Base-by-base conservation (phyloP, 495 filamentous ascomycete genomes). In the Penicillium daleae region DNA sequence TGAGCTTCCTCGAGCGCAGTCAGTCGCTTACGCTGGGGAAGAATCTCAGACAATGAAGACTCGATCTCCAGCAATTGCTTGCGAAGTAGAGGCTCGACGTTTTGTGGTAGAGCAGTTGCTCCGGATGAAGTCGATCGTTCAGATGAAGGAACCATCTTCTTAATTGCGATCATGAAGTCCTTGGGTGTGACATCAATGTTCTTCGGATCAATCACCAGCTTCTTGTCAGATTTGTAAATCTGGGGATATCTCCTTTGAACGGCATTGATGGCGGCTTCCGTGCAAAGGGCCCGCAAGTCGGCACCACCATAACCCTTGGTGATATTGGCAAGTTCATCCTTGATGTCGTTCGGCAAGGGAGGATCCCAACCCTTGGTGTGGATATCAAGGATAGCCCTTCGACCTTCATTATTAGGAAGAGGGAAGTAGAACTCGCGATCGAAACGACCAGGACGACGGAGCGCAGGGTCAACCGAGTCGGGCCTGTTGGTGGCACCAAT, bases 371-470 rank as follows among this genome's bases (percentile, higher is more conserved):
- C 91, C 66, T 90, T 91, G 33, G 95, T 98, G 72, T 99, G 92
- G 59, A 99, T 99, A 57, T 97, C 91, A 56, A 99, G 83, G 67
- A 99, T 97, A 29, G 88, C 80, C 61, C 89, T 88, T 48, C 95
- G 84, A 10, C 84, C 94, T 42, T 91, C 86, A 0, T 85, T 76
- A 71, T 92, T 90, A 0, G 95, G 95, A 31, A 99, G 81, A 1
- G 95, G 92, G 67, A 99, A 99, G 77, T 97, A 97, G 70, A 99
- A 99, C 75, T 99, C 95, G 68, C 95, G 83, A 70, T 99, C 95
- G 70, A 99, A 99, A 52, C 95, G 89, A 52, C 95, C 95, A 72
- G 96, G 97, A 65, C 95, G 93, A 71, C 95, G 92, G 62, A 99
- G 90, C 60, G 95, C 95, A 66, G 95, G 95, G 69, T 99, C 95